A percentile compares a stretch with the other conserved stretches of the same genome.
Conservation (phyloP, 805 yeast genomes). For the Ogataea wickerhamii region DNA sequence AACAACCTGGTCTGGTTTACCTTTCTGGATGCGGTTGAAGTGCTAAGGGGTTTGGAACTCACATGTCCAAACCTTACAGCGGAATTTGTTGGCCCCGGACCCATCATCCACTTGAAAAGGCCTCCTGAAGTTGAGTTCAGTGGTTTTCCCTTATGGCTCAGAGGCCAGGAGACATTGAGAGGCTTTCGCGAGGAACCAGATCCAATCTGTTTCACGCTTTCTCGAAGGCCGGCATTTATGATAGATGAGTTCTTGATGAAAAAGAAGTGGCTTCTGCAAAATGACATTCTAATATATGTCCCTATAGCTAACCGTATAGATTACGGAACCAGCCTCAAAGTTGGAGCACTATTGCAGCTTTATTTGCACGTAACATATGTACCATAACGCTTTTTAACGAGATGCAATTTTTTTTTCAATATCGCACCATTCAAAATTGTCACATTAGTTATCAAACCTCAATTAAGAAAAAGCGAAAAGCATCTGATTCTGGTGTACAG, state of each 20-base stretch:
- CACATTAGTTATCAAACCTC: no score
- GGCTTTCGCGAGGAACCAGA: background rate
- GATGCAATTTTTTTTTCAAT: no score
- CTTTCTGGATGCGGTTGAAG: no score
- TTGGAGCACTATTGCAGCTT: no score
- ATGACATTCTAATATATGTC: no score
- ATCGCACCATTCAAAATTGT: constrained; percentile 4
- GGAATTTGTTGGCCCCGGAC: background rate
- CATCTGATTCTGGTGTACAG: no score
- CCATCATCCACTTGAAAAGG: background rate
- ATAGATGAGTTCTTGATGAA: constrained; percentile 53
- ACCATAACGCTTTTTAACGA: no score
- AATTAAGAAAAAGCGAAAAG: no score
- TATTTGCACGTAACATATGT: no score
- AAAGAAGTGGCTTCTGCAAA: constrained; percentile 55
- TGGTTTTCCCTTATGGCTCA: background rate
- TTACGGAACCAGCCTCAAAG: no score
- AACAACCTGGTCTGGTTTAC: constrained; percentile 11
- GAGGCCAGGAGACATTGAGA: background rate
- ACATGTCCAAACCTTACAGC: background rate
- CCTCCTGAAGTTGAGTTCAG: background rate
- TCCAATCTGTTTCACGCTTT: constrained; percentile 4
- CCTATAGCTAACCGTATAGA: no score
- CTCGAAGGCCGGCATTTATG: constrained; percentile 26
- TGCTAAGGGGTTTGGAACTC: background rate